Percentiles rank a stretch among this genome's conserved stretches.
phyloP scores from a whole-genome alignment of 495 filamentous ascomycete species.

The Penicillium steckii region DNA sequence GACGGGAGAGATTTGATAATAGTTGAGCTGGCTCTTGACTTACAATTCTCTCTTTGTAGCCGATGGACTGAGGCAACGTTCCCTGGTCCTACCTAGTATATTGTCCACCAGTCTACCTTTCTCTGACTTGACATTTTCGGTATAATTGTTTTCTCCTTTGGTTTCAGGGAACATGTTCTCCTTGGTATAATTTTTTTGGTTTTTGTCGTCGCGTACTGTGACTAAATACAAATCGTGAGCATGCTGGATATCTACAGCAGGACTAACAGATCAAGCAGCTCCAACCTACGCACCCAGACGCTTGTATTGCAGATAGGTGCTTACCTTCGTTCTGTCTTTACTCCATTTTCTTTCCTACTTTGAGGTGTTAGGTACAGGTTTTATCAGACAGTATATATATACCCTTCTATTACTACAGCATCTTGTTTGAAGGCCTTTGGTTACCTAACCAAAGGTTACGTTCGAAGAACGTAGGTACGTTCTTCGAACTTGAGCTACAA shows the following conservation, averaged over 20 bases:
- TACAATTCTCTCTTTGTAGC: neutral
- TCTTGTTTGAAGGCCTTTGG: neutral
- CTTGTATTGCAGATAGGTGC: neutral
- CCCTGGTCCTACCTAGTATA: no score
- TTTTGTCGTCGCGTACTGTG: neutral
- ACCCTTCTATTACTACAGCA: conserved; percentile 1
- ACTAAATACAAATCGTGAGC: neutral
- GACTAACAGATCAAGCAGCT: neutral
- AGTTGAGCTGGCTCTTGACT: conserved; percentile 7
- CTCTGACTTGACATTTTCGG: neutral
- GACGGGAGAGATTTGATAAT: conserved; percentile 17
- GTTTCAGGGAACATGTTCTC: neutral
- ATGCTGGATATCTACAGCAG: neutral
- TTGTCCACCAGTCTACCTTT: neutral
- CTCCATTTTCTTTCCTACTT: neutral
- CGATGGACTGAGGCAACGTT: neutral
- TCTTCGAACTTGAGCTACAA: no score
- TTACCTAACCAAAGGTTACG: neutral
- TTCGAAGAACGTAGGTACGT: no score
- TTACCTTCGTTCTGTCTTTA: neutral
- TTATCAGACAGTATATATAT: conserved; percentile 11
- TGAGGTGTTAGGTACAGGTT: conserved; percentile 10
- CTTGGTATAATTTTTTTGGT: neutral
- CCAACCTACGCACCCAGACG: neutral
- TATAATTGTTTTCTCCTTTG: neutral